A percentile compares a stretch with the other conserved stretches of the same genome.
Conservation (phyloP, 1,284 basidiomycete genomes). For the Tetrapyrgos nigripes region DNA sequence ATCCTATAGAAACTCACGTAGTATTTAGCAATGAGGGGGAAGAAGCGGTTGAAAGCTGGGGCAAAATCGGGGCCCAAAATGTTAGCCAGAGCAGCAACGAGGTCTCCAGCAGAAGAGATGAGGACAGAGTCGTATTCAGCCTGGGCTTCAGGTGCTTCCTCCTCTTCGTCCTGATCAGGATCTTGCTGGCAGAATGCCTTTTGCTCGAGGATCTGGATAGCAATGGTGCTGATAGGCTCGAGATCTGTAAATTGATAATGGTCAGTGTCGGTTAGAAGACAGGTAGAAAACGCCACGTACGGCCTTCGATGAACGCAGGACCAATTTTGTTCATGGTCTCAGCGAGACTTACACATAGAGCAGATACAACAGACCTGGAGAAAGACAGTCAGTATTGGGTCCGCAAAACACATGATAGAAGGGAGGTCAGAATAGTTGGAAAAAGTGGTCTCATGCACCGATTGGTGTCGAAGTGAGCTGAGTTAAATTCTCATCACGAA, state of each 20-base stretch:
- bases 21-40: conserved; percentile 91
- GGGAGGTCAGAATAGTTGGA: conserved; percentile 22
- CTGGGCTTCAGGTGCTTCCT: conserved; percentile 82
- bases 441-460: conserved; percentile 64
- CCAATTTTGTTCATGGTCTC: conserved; percentile 93
- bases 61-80: conserved; percentile 88
- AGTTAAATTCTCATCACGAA: conserved; percentile 73
- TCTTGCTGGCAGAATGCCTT: conserved; percentile 97
- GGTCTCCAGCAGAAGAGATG: conserved; percentile 93
- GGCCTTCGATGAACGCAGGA: conserved; percentile 79
- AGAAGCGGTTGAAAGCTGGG: conserved; percentile 86
- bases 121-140: conserved; percentile 98
- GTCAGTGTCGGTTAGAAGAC: too few species aligned
- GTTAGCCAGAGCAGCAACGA: conserved; percentile 90
- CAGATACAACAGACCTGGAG: conserved; percentile 83
- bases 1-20: conserved; percentile 65
- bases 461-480: conserved; percentile 86
- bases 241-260: conserved; percentile 60
- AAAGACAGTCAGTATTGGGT: conserved; percentile 26
- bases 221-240: conserved; percentile 81
- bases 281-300: conserved; percentile 47
- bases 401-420: conserved; percentile 6
- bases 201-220: conserved; percentile 87
- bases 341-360: conserved; percentile 86
- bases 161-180: conserved; percentile 91